Evolutionary conservation across 805 yeast species (phyloP).

Genomic region (Saturnispora galanensis): DNA sequence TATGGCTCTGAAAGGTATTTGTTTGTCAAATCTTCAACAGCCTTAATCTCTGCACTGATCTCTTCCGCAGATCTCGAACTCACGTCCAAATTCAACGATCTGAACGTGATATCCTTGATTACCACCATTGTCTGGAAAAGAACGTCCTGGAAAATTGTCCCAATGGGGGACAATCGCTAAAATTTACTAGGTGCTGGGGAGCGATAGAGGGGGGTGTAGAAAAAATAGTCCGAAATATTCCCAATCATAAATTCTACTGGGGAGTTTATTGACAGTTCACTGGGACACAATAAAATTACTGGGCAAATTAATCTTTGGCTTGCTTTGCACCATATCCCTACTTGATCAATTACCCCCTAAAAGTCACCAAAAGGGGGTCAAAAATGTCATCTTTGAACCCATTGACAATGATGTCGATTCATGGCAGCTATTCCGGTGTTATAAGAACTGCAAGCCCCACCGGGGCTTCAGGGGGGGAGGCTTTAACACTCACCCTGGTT

Average conservation of each 20-base stretch:
- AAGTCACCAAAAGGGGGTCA: neutral
- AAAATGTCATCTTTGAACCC: conserved; percentile 11
- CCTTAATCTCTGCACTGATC: conserved; percentile 35
- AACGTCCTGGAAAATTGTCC: too few relatives aligned
- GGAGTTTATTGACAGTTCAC: too few relatives aligned
- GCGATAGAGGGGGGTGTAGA: neutral
- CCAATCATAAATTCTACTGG: too few relatives aligned
- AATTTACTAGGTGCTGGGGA: too few relatives aligned
- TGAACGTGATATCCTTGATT: conserved; percentile 5
- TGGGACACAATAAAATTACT: too few relatives aligned
- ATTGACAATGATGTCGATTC: conserved; percentile 20
- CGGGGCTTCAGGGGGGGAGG: neutral
- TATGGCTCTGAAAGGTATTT: conserved; percentile 86
- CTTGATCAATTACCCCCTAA: neutral
- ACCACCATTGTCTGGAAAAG: neutral
- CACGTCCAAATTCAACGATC: neutral
- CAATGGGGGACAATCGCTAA: too few relatives aligned
- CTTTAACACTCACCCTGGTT: conserved; percentile 19
- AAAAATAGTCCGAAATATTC: neutral
- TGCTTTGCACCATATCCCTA: neutral
- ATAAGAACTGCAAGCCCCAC: neutral
- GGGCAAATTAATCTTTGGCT: too few relatives aligned
- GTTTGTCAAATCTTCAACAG: conserved; percentile 49
- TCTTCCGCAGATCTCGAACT: conserved; percentile 5
- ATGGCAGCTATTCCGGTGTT: neutral